Evolutionary conservation across 306 rosid species (phyloP).

Genomic region (Dryas octopetala): DNA sequence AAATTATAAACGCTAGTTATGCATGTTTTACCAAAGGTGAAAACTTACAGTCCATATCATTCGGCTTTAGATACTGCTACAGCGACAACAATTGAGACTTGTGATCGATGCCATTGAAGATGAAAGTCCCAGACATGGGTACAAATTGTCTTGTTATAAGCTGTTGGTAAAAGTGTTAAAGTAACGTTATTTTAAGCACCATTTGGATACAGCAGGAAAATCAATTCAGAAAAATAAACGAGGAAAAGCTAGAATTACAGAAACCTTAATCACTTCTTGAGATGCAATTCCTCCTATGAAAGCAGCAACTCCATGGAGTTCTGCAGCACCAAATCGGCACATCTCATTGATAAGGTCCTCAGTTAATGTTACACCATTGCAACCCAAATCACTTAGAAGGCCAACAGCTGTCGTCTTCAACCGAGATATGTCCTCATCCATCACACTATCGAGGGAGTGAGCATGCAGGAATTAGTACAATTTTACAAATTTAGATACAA

Average conservation of each 20-base stretch:
- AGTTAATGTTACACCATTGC: conserved; percentile 72
- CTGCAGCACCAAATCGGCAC: conserved; percentile 97
- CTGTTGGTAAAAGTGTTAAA: conserved; percentile 38
- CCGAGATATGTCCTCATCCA: conserved; percentile 93
- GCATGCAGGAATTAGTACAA: conserved; percentile 16
- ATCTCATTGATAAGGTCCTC: conserved; percentile 97
- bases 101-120: conserved; percentile 95
- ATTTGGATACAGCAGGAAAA: neutral
- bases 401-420: conserved; percentile 79
- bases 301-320: conserved; percentile 93
- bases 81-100: conserved; percentile 79
- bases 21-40: neutral
- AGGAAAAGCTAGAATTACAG: conserved; percentile 14
- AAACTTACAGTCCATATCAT: conserved; percentile 19
- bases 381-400: conserved; percentile 84
- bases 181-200: neutral
- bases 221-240: neutral
- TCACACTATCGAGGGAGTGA: conserved; percentile 54
- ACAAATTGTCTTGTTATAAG: conserved; percentile 93
- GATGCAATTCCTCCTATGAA: conserved; percentile 95
- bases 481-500: neutral
- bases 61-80: conserved; percentile 27
- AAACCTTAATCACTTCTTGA: conserved; percentile 95
- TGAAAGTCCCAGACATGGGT: conserved; percentile 81
- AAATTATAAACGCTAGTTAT: conserved; percentile 11